Evolutionary conservation across 495 filamentous ascomycete species (phyloP), one percentile per base, ranked within the genome.

Genomic region (Trichoderma orchidacearum): DNA sequence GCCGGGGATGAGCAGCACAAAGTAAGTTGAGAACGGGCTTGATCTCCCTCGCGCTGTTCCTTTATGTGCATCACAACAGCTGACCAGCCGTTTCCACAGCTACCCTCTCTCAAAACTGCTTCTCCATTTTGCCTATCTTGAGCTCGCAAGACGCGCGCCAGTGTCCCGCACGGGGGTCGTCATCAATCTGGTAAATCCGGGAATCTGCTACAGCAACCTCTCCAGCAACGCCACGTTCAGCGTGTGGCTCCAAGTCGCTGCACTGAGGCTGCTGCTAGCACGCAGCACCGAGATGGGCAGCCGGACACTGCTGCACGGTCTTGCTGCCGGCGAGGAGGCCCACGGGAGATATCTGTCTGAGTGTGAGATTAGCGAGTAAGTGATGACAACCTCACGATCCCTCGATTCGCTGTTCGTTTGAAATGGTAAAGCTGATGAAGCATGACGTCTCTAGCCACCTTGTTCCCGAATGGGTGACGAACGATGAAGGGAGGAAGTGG

Each of bases 81-180:
- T 23, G 27, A 23, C 45, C 21, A 23, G 25, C 12, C 2, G 17
- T 7, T 3, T 12, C 30, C 1, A 7, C 18, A 38, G 59, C 36
- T 58, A 61, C 30, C 35, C 29, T 18, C 51, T 61, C 3, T 58
- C 28, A 38, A 61, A 58, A 30, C 29, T 61, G 7, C 51, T 61
- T 35, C 48, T 54, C 55, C 25, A 54, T 13, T 58, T 50, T 35
- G 51, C 51, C 2, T 31, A 50, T 21, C 54, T 51, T 7, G 55
- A 58, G 50, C 38, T 58, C 21, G 50, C 56, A 27, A 5, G n/a
- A 9, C 32, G 23, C 11, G n/a, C 9, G 30, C 1, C 53, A 5
- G 15, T 27, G 15, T 35, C 53, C n/a, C 13, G 28, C n/a, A 23
- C 53, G 7, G 53, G 53, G 9, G 30, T 54, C 28, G 21, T 18